Percentiles rank a stretch among this genome's conserved stretches.
phyloP scores from a whole-genome alignment of 345 rosid genomes.

The Aquilaria malaccensis region DNA sequence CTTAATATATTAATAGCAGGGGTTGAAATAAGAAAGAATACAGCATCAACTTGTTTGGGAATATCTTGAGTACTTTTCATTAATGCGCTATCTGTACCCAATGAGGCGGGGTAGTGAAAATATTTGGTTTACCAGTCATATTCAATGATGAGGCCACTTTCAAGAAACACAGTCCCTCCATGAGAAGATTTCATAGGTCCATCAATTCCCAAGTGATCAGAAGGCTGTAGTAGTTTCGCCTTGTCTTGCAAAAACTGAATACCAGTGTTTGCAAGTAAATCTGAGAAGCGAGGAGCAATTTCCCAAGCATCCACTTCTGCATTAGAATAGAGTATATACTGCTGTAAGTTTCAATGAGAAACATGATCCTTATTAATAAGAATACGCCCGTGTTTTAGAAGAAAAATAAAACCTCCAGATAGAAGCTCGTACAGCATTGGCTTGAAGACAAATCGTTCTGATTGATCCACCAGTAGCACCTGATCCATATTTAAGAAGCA shows the following conservation, averaged over 20 bases:
- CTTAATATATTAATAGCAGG: background rate
- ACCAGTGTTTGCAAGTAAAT: constrained; percentile 69
- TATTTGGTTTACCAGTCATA: constrained; percentile 75
- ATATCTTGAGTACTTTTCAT: too few species aligned
- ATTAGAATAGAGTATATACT: constrained; percentile 8
- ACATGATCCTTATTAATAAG: background rate
- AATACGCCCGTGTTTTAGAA: constrained; percentile 2
- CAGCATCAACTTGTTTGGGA: background rate
- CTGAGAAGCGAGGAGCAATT: constrained; percentile 90
- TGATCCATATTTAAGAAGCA: constrained; percentile 18
- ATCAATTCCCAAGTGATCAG: constrained; percentile 50
- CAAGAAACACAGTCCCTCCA: constrained; percentile 84
- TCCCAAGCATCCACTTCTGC: constrained; percentile 98
- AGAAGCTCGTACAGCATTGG: constrained; percentile 94
- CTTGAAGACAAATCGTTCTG: constrained; percentile 91
- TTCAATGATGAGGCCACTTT: constrained; percentile 70
- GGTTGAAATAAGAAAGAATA: too few species aligned
- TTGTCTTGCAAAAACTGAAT: constrained; percentile 70
- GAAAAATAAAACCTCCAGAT: constrained; percentile 56
- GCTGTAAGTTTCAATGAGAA: background rate
- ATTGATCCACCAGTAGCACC: constrained; percentile 92
- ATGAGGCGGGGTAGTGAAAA: constrained; percentile 1
- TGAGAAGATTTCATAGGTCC: constrained; percentile 35
- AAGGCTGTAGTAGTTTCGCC: constrained; percentile 62
- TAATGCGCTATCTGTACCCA: background rate